Evolutionary conservation across 805 yeast species (phyloP), one percentile per base, ranked within the genome.

Genomic region (Suhomyces faveliae): DNA sequence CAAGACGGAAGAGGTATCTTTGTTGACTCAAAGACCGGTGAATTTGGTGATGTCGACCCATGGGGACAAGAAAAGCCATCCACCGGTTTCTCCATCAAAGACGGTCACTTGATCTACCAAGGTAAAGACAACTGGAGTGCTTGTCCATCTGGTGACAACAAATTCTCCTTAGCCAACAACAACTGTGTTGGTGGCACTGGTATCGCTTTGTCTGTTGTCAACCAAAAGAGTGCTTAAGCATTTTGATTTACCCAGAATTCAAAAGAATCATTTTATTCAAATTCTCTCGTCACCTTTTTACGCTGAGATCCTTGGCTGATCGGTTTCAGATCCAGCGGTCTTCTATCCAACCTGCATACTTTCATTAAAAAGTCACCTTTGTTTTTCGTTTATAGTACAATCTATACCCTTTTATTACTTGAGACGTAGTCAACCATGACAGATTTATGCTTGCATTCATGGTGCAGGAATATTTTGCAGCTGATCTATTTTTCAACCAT

Each of bases 101-200:
- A 64, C 40, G 76, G 73, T 30, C 53, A 64, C 57, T 66, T 78
- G 59, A 53, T 55, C 3, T 71, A 61, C 58, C 50, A 65, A 30
- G 71, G 68, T 40, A 53, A 62, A 24, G 53, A 59, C 22, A 66
- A 57, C 35, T 77, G 74, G 65, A 59, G 61, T 30, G 77, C 77
- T 29, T 68, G 73, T 48, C 71, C 73, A 30, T 53, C 65, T 29
- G 65, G 62, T 12, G 53, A 49, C 17, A 54, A 61, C 56, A 51
- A 47, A 20, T 60, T 33, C 51, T 59, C 62, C 4, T 63, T 66
- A 52, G 51, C 66, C 38, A 56, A 46, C 50, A 60, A 61, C 29
- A 57, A 57, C 45, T 65, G 70, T 45, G 46, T 45, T 19, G 68
- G 68, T 9, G 71, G 68, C 12, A 61, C 60, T 27, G 59, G 56